Conservation (phyloP, 1,284 basidiomycete genomes). For the Trichosporon faecale region DNA sequence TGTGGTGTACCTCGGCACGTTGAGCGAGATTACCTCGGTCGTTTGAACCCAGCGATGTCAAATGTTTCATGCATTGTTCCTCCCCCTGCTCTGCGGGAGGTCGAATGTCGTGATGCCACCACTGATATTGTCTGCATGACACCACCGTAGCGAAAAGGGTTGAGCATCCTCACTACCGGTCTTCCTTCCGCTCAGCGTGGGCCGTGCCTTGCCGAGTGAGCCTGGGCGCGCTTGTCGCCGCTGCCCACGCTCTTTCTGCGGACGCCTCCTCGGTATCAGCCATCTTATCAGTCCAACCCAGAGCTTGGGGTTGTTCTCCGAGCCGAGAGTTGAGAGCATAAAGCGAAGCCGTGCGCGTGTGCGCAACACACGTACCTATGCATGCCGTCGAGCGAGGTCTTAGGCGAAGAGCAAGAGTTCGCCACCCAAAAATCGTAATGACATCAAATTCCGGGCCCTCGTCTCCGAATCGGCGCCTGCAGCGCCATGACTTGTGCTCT, state of each 20-base stretch:
- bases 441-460: conserved; percentile 3
- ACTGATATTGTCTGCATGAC: background rate
- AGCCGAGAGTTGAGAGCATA: background rate
- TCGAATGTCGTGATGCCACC: background rate
- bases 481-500: too few relatives aligned
- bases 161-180: too few relatives aligned
- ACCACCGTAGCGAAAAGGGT: background rate
- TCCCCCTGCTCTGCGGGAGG: background rate
- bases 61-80: background rate
- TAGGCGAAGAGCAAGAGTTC: background rate
- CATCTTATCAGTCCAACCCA: background rate
- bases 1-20: background rate
- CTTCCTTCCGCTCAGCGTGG: background rate
- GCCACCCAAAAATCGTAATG: conserved; percentile 7
- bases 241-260: too few relatives aligned
- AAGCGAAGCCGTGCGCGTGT: background rate
- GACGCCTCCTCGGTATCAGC: background rate
- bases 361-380: too few relatives aligned
- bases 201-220: background rate
- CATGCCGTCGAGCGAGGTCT: background rate
- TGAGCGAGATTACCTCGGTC: background rate
- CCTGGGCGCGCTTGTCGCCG: too few relatives aligned
- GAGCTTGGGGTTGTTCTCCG: too few relatives aligned
- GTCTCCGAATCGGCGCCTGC: background rate
- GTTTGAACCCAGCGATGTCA: background rate